Base-by-base conservation (phyloP, 2,329 filamentous ascomycete species). In the Aspergillus terreus region DNA sequence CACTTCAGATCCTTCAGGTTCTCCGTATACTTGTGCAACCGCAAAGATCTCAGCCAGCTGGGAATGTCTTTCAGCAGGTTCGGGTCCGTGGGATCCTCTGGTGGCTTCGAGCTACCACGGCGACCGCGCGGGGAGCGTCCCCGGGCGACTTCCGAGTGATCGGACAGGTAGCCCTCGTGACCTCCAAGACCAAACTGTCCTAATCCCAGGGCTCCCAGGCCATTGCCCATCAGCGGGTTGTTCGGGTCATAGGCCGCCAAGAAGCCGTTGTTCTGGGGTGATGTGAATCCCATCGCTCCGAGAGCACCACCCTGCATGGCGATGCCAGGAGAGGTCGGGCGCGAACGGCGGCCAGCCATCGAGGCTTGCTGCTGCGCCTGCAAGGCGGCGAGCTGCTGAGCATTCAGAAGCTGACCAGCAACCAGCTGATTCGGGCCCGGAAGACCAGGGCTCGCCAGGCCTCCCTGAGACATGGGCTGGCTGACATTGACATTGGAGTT, bases 21-120 rank as follows among this genome's bases (percentile, higher is more conserved):
- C 62, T 99, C 94, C 9, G 94, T 99, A 74, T 99, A 99, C 78
- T 99, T 99, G 80, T 99, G 94, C 64, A 99, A 80, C 54, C 94
- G 85, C 68, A 97, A 81, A 71, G 91, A 96, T 69, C 94, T 85
- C 64, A 99, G 82, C 94, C 94, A 99, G 70, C 86, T 88, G 49
- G 94, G 92, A 61, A 99, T 96, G 67, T 99, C 94, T 74, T 95
- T 89, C 62, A 99, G 80, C 54, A 99, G 82, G 40, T 81, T 85
- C 14, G 88, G 87, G 71, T 99, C 94, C 17, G 92, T 97, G 4
- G 94, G 94, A 66, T 99, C 94, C 78, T 99, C 94, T 44, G 94
- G 94, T 27, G 94, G 94, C 81, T 97, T 99, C 41, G 90, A 96
- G 78, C 87, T 96, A 58, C 94, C 94, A 61, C 94, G 83, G 57